Evolutionary conservation across 257 asterid species (phyloP).

Genomic region (Solanum tacnaense): DNA sequence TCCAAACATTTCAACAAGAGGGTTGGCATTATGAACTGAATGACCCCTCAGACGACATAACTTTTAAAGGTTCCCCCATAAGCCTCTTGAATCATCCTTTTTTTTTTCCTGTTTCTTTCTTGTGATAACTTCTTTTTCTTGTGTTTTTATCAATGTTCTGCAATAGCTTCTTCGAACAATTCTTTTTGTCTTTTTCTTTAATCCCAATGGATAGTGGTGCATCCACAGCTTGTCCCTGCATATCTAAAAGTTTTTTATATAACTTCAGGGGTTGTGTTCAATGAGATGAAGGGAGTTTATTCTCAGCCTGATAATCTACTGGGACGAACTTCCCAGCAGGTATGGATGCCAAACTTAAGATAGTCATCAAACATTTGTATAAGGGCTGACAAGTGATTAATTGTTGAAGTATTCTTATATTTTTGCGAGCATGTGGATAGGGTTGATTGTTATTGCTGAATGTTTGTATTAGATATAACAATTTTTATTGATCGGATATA

Average conservation of each 20-base stretch:
- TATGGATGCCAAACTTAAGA: slow-evolving; percentile 9
- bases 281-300: slow-evolving; percentile 99
- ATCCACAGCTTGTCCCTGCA: neutral
- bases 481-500: neutral
- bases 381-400: neutral
- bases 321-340: slow-evolving; percentile 91
- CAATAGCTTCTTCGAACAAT: neutral
- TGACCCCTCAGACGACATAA: slow-evolving; percentile 92
- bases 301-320: slow-evolving; percentile 99
- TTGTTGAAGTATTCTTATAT: neutral
- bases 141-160: neutral
- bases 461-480: neutral
- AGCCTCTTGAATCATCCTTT: neutral
- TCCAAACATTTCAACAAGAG: slow-evolving; percentile 94
- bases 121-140: neutral
- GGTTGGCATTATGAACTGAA: slow-evolving; percentile 99
- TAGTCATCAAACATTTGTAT: neutral
- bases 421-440: neutral
- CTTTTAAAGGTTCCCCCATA: slow-evolving; percentile 64
- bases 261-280: slow-evolving; percentile 86
- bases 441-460: neutral
- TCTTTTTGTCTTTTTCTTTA: neutral
- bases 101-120: neutral
- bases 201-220: neutral
- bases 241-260: slow-evolving; percentile 4